phyloP scores from a whole-genome alignment of 2,329 filamentous ascomycete genomes.

The Trichophyton simii region DNA sequence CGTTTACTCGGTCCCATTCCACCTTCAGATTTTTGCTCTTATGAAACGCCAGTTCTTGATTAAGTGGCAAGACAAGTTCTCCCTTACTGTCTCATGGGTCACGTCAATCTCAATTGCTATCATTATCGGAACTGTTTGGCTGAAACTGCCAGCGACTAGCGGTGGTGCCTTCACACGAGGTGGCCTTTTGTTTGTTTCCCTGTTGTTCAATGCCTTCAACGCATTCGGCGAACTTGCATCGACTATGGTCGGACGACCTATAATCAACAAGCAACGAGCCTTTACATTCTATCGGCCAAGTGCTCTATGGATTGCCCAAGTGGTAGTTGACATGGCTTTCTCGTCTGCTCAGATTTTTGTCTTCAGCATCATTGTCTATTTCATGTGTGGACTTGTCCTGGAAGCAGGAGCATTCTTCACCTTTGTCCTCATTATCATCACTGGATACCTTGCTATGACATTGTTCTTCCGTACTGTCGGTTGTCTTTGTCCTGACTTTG shows the following conservation, averaged over 20 bases:
- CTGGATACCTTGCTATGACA: slow-evolving; percentile 69
- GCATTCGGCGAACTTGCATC: slow-evolving; percentile 70
- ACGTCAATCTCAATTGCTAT: slow-evolving; percentile 66
- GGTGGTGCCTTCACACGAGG: slow-evolving; percentile 65
- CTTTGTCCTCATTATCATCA: slow-evolving; percentile 65
- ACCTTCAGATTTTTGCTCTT: slow-evolving; percentile 47
- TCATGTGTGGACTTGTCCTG: slow-evolving; percentile 69
- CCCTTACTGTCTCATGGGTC: slow-evolving; percentile 53
- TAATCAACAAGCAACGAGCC: slow-evolving; percentile 77
- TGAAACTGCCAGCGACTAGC: slow-evolving; percentile 53
- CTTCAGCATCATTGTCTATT: slow-evolving; percentile 75
- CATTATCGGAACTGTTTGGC: slow-evolving; percentile 71
- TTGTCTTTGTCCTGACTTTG: slow-evolving; percentile 65
- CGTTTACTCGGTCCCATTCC: slow-evolving; percentile 72
- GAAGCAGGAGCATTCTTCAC: slow-evolving; percentile 71
- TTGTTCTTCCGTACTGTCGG: slow-evolving; percentile 76
- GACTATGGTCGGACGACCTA: slow-evolving; percentile 76
- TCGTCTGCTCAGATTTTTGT: slow-evolving; percentile 61
- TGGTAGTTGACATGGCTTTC: slow-evolving; percentile 72
- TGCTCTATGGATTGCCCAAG: slow-evolving; percentile 64
- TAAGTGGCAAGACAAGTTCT: slow-evolving; percentile 60
- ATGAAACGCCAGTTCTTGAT: slow-evolving; percentile 69
- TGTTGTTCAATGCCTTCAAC: slow-evolving; percentile 73
- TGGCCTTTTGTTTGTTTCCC: slow-evolving; percentile 73
- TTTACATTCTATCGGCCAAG: slow-evolving; percentile 86